These are phyloP conservation scores for Acer negundo DNA, from an alignment of 345 rosid species.

Conservation along the genomic window DNA sequence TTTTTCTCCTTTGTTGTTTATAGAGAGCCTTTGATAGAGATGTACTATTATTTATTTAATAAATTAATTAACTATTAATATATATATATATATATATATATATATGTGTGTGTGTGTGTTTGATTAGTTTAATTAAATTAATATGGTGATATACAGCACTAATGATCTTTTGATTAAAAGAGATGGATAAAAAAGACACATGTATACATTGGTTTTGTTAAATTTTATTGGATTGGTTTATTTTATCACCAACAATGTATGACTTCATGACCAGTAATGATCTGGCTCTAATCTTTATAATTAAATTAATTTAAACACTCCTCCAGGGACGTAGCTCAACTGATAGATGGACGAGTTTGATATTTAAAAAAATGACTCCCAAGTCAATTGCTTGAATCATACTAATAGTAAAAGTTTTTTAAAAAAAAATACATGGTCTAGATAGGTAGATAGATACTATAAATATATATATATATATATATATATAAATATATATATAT, in stretches of 20 bases:
- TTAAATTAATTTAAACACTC: no score
- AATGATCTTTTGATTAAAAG: neutral
- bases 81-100: no score
- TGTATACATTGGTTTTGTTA: neutral
- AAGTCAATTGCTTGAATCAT: no score
- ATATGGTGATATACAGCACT: neutral
- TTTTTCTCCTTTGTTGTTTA: neutral
- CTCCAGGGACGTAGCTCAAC: no score
- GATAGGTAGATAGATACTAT: no score
- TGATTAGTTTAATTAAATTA: neutral
- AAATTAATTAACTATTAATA: neutral
- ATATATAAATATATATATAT: no score
- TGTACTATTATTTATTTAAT: neutral
- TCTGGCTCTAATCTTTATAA: neutral
- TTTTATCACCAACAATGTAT: neutral
- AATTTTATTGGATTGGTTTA: neutral
- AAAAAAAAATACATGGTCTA: no score
- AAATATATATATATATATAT: no score
- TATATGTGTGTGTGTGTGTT: neutral
- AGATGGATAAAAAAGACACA: no score
- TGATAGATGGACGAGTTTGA: no score
- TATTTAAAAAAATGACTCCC: no score
- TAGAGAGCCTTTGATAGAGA: slow-evolving; percentile 10
- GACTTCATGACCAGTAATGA: neutral
- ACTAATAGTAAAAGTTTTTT: no score